Conservation (phyloP, 2,329 filamentous ascomycete species). For the Rhexocercosporidium sp. region DNA sequence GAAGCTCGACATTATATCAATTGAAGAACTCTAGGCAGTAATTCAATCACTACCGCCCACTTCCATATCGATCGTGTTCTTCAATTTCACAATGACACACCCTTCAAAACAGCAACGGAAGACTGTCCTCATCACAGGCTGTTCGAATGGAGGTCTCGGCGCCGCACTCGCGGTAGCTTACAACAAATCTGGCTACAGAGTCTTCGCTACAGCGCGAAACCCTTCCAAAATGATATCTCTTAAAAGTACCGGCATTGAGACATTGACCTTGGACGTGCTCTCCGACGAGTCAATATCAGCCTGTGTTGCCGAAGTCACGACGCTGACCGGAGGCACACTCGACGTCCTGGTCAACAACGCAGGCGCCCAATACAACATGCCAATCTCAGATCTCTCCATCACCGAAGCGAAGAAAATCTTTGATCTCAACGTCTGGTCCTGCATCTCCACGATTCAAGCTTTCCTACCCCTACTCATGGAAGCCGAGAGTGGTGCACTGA, state of each 20-base stretch:
- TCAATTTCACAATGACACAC: background rate
- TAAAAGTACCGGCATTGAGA: slow-evolving; percentile 41
- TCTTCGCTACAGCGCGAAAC: slow-evolving; percentile 48
- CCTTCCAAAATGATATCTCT: slow-evolving; percentile 43
- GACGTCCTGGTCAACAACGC: slow-evolving; percentile 53
- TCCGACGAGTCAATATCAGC: slow-evolving; percentile 43
- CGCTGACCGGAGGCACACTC: background rate
- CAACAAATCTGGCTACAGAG: slow-evolving; percentile 43
- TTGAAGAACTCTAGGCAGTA: too few species aligned
- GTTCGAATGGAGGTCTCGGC: slow-evolving; percentile 47
- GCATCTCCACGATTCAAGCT: slow-evolving; percentile 43
- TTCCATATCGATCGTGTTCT: too few species aligned
- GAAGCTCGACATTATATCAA: too few species aligned
- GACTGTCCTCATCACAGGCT: slow-evolving; percentile 47
- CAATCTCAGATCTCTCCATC: slow-evolving; percentile 41
- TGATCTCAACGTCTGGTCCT: slow-evolving; percentile 42
- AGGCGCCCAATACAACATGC: slow-evolving; percentile 43
- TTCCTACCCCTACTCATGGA: slow-evolving; percentile 42
- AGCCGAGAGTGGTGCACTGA: slow-evolving; percentile 39
- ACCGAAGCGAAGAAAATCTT: slow-evolving; percentile 40
- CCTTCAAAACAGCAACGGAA: background rate
- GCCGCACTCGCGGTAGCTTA: slow-evolving; percentile 47
- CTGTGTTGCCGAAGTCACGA: slow-evolving; percentile 31
- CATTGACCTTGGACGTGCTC: slow-evolving; percentile 45
- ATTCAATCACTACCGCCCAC: too few species aligned